Evolutionary conservation across 192 early-diverging fungal species (phyloP), one percentile per base, ranked within the genome.

Genomic region (Mycoemilia scoparia): DNA sequence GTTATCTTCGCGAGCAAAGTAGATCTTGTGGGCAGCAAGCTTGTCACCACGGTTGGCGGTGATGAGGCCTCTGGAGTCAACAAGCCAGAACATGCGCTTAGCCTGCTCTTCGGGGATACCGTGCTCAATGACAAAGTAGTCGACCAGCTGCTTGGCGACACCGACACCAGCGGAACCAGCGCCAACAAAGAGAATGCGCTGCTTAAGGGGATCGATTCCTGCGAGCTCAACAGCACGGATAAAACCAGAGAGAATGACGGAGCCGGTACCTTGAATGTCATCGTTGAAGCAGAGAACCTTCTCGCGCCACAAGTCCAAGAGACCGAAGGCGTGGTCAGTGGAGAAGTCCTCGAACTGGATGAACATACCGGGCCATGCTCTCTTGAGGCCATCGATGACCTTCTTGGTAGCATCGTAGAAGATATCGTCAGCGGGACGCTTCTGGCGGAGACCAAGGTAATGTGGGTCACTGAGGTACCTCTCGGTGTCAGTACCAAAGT

Each of bases 321-420:
- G 60, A 11, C 69, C 77, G 51, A 92, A 91, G 7, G 91, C 82
- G 32, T 93, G 86, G 43, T 87, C 84, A 7, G 82, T 79, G 15
- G 81, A 84, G 42, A 88, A 97, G 50, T 96, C 92, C 58, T 96
- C 92, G 34, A 92, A 95, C 60, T 96, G 92, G 32, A 96, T 77
- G 14, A 96, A 66, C 43, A 87, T 49, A 25, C 72, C 54, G 6
- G 86, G 86, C 65, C 80, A 88, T 15, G 73, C 68, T 4, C 39
- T 42, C 18, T 59, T 66, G 17, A 95, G 49, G 12, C 74, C 66
- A 22, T 54, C 43, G 48, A 95, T 69, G 21, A 90, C 78, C 47
- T 74, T 71, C 38, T 93, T 89, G 24, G 90, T 64, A 33, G 79
- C 84, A 2, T 51, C 66, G 52, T 74, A 87, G 59, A 90, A 93